Conservation (phyloP, 2,329 filamentous ascomycete species). For the Atkinsonella hypoxylon region DNA sequence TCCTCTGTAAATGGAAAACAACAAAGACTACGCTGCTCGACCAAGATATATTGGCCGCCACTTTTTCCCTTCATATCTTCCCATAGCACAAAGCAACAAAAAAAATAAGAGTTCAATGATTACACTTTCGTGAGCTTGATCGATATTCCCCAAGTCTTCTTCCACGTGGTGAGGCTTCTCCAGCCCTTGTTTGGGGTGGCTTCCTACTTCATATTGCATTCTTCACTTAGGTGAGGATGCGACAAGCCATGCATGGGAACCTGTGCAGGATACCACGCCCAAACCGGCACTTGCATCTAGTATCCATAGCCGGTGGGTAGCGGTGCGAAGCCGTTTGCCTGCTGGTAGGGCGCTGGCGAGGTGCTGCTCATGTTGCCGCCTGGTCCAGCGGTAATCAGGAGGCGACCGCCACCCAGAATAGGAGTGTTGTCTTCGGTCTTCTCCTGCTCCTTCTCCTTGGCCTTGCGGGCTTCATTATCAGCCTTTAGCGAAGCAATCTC, state of each 20-base stretch:
- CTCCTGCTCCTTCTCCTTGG: conserved; percentile 56
- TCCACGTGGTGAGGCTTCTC: background rate
- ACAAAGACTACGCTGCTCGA: background rate
- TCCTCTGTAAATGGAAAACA: background rate
- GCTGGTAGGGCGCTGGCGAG: conserved; percentile 56
- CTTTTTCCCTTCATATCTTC: conserved; percentile 2
- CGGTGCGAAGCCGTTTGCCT: conserved; percentile 79
- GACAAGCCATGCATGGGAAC: background rate
- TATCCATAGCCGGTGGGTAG: conserved; percentile 72
- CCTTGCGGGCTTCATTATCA: conserved; percentile 92
- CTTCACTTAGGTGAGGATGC: background rate
- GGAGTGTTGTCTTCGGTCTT: conserved; percentile 90
- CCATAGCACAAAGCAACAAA: background rate
- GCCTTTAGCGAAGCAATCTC: conserved; percentile 78
- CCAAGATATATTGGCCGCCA: background rate
- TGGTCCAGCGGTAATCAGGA: conserved; percentile 94
- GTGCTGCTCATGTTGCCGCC: conserved; percentile 36
- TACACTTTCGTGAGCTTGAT: conserved; percentile 12
- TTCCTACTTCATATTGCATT: background rate
- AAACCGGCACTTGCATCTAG: conserved; percentile 29
- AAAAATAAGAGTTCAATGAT: background rate
- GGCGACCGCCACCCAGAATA: conserved; percentile 74
- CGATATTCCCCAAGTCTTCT: conserved; percentile 12
- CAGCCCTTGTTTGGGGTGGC: background rate
- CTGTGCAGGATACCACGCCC: conserved; percentile 12